Evolutionary conservation across 1,139 yeast species (phyloP).

Genomic region (Maudiozyma humilis): DNA sequence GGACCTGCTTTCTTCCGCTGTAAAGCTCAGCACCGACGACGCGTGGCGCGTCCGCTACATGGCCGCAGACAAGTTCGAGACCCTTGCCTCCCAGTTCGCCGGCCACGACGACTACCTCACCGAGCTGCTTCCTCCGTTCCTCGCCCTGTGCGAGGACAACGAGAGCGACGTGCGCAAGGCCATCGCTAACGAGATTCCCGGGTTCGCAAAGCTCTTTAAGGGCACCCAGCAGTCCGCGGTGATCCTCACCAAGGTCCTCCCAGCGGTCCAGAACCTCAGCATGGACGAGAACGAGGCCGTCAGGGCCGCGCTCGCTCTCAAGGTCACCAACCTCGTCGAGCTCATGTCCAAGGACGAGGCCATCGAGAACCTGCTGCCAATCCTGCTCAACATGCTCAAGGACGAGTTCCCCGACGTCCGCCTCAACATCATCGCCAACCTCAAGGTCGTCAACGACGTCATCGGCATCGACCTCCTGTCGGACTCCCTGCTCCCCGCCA

Average conservation of each 20-base stretch:
- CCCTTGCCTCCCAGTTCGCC: conserved; percentile 60
- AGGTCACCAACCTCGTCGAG: conserved; percentile 82
- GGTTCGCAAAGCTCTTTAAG: conserved; percentile 49
- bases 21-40: conserved; percentile 73
- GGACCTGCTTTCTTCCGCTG: conserved; percentile 52
- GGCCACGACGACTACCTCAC: conserved; percentile 42
- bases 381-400: conserved; percentile 84
- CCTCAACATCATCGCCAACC: conserved; percentile 83
- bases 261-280: conserved; percentile 74
- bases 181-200: conserved; percentile 84
- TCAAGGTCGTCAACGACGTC: conserved; percentile 86
- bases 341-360: conserved; percentile 79
- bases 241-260: conserved; percentile 65
- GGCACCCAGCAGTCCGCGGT: conserved; percentile 40
- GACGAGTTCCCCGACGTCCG: conserved; percentile 97
- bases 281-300: conserved; percentile 91
- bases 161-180: conserved; percentile 97
- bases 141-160: conserved; percentile 74
- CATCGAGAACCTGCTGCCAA: conserved; percentile 74
- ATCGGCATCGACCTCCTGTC: conserved; percentile 85
- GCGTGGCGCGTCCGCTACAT: conserved; percentile 98
- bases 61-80: conserved; percentile 86
- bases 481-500: conserved; percentile 87
- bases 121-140: conserved; percentile 49
- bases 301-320: conserved; percentile 83